Evolutionary conservation across 306 rosid species (phyloP).

Genomic region (Lathyrus aphaca): DNA sequence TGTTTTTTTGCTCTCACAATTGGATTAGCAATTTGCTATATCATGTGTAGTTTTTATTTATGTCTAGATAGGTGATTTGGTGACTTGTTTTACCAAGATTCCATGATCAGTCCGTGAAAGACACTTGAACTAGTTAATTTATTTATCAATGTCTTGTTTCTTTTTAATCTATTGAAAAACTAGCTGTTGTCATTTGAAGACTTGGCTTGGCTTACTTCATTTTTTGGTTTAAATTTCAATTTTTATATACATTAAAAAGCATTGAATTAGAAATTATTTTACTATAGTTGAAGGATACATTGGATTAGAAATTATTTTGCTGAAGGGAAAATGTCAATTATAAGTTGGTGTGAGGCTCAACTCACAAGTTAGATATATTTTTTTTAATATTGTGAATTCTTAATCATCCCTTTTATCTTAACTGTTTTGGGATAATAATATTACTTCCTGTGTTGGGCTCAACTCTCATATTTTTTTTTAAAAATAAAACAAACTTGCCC

Average conservation of each 20-base stretch:
- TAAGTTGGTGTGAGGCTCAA: too few relatives aligned
- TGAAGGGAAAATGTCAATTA: neutral
- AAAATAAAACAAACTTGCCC: too few relatives aligned
- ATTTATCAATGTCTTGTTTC: neutral
- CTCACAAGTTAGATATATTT: too few relatives aligned
- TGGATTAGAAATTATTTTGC: neutral
- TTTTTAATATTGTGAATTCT: too few relatives aligned
- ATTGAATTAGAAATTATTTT: neutral
- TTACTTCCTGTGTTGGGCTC: too few relatives aligned
- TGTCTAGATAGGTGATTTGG: constrained; percentile 30
- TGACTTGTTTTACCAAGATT: neutral
- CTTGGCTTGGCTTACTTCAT: constrained; percentile 21
- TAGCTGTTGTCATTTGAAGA: constrained; percentile 21
- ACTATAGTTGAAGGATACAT: neutral
- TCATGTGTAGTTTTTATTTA: constrained; percentile 28
- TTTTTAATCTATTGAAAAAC: neutral
- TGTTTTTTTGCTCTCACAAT: neutral
- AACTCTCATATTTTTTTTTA: too few relatives aligned
- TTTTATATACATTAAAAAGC: neutral
- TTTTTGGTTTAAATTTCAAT: constrained; percentile 13
- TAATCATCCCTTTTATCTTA: too few relatives aligned
- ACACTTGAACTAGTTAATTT: constrained; percentile 23
- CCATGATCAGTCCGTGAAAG: constrained; percentile 7
- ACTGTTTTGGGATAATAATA: too few relatives aligned
- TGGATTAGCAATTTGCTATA: constrained; percentile 19